Evolutionary conservation across 2,329 filamentous ascomycete genomes (phyloP), one percentile per base, ranked within the genome.

Genomic region (Neofusicoccum parvum): DNA sequence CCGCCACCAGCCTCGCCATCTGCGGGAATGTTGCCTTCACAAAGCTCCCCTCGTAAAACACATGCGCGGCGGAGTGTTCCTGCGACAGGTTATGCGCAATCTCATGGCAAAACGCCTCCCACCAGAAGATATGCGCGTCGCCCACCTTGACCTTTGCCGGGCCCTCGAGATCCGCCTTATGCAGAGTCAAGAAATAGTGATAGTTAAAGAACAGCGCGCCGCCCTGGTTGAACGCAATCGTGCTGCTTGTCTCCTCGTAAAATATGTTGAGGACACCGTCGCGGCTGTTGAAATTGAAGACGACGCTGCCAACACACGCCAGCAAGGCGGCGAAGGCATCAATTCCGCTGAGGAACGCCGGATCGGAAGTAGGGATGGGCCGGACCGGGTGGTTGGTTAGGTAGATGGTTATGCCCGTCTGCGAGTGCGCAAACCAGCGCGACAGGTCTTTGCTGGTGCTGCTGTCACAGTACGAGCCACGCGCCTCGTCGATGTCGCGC

Each of bases 181-280:
- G 94, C 37, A 97, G 79, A 72, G 94, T 88, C 67, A 90, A 79
- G 76, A 94, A 98, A 81, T 92, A 97, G 17, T 92, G 85, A 69
- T 96, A 85, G 74, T 99, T 99, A 83, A 93, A 97, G 81, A 98
- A 99, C 36, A 99, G 86, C 72, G 90, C 92, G 43, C 94, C 94
- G 45, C 85, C 87, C 9, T 87, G 86, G 75, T 99, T 99, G 83
- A 99, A 99, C 0, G 94, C 95, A 68, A 99, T 82, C 1, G 72
- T 71, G 11, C 78, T 73, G 68, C 78, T 81, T 34, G 77, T 71
- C 67, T 81, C 84, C 1, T 82, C 82, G 11, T 81, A 77, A 69
- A 80, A 87, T 60, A 90, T 83, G 70, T 89, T 85, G 51, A 85
- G 79, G 0, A 90, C 80, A 0, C 88, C 84, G 64, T 87, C 27